Conservation (phyloP, 2,329 filamentous ascomycete genomes). For the Teratosphaeria pseudoeucalypti region DNA sequence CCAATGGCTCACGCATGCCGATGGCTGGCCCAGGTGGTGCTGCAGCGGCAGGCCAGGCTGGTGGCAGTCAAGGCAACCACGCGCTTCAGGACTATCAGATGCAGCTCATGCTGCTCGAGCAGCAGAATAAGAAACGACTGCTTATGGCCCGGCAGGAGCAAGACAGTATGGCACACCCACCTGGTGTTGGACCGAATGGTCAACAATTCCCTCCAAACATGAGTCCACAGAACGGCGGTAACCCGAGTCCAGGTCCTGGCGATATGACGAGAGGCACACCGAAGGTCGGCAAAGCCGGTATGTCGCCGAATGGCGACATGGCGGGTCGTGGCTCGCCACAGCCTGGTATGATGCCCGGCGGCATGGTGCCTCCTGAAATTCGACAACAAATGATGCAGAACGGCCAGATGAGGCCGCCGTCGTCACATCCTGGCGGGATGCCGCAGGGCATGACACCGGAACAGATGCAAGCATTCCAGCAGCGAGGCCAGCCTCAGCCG, state of each 20-base stretch:
- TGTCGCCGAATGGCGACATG: slow-evolving; percentile 62
- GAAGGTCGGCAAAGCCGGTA: slow-evolving; percentile 58
- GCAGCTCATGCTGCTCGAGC: slow-evolving; percentile 77
- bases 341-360: slow-evolving; percentile 47
- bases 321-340: slow-evolving; percentile 50
- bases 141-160: slow-evolving; percentile 77
- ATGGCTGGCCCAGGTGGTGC: slow-evolving; percentile 2
- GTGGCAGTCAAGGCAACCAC: slow-evolving; percentile 56
- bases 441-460: slow-evolving; percentile 29
- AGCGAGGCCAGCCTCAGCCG: slow-evolving; percentile 35
- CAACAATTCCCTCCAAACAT: slow-evolving; percentile 37
- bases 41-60: slow-evolving; percentile 17
- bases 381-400: slow-evolving; percentile 35
- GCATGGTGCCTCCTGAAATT: slow-evolving; percentile 23
- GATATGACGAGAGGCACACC: slow-evolving; percentile 72
- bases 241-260: slow-evolving; percentile 62
- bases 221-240: slow-evolving; percentile 59
- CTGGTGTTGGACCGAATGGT: slow-evolving; percentile 32
- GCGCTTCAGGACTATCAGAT: slow-evolving; percentile 81
- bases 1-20: background rate
- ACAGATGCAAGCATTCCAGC: slow-evolving; percentile 28
- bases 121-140: slow-evolving; percentile 77
- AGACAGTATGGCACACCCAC: slow-evolving; percentile 51
- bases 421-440: slow-evolving; percentile 47
- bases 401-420: slow-evolving; percentile 35